Evolutionary conservation across 176 grass and related monocot species (phyloP), one percentile per base, ranked within the genome.

Genomic region (Ananas comosus): DNA sequence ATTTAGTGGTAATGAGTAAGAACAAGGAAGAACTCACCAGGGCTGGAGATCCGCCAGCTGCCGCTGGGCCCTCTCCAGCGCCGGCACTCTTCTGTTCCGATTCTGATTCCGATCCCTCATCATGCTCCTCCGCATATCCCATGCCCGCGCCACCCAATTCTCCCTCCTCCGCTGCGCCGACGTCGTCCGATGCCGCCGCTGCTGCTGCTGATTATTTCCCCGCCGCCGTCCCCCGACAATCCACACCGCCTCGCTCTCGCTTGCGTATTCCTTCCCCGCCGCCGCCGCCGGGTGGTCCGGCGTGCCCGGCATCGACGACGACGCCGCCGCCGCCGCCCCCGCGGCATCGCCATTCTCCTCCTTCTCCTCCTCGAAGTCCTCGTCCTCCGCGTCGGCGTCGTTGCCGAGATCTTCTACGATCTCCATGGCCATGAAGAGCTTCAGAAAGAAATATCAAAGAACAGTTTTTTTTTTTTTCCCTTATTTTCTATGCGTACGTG

Each of bases 31-130:
- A 64, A 64, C 33, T 73, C 68, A 83, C 85, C 80, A 29, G 85
- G 85, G 69, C 80, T 83, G 54, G 85, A 83, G 77, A 88, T 88
- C 80, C 77, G 67, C 77, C 77, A 88, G 72, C 85, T 83, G 64
- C 76, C 77, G 48, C 80, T 76, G 72, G 85, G 85, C 11, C 17
- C 71, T 82, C 65, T 79, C 57, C 4, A 70, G 70, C 65, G 73
- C 74, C 24, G 82, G 70, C 1, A 70, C 80, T 61, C 82, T 69
- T 57, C 83, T 70, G 80, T 63, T 69, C 18, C 83, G 83, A 42
- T 42, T 42, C 25, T 27, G 25, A 27, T 79, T n/a, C 24, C n/a
- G 24, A 51, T 64, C 72, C 51, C 49, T 74, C 27, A 72, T 83
- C 75, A 78, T 78, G 78, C 7, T 86, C 69, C 75, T 53, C 81